Conservation (phyloP, 768 basidiomycete species). For the Rhodotorula sphaerocarpa region DNA sequence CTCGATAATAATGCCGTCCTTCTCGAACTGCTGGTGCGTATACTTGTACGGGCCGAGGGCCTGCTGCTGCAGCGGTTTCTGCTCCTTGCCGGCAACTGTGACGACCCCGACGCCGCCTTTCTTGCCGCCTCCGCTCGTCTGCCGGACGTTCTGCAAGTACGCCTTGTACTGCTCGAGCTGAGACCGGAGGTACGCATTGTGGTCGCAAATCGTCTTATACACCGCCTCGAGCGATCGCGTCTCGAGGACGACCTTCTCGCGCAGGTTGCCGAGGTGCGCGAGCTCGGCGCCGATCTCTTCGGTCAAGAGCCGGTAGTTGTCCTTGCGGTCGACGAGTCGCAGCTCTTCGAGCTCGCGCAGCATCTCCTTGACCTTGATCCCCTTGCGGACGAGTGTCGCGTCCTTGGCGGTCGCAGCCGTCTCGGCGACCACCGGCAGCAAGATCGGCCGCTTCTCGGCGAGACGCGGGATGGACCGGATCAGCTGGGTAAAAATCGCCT, state of each 20-base stretch:
- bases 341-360: conserved; percentile 86
- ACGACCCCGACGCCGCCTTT: conserved; percentile 75
- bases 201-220: conserved; percentile 98
- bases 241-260: conserved; percentile 89
- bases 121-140: conserved; percentile 78
- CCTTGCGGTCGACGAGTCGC: conserved; percentile 68
- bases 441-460: conserved; percentile 76
- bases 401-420: conserved; percentile 96
- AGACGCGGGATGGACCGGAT: conserved; percentile 85
- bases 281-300: conserved; percentile 95
- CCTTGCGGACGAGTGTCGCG: conserved; percentile 84
- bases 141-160: conserved; percentile 92
- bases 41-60: conserved; percentile 92
- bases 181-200: conserved; percentile 90
- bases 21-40: conserved; percentile 95
- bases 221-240: conserved; percentile 88
- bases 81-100: conserved; percentile 91
- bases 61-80: conserved; percentile 68
- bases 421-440: conserved; percentile 81
- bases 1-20: conserved; percentile 97
- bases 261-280: conserved; percentile 86
- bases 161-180: conserved; percentile 99
- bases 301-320: conserved; percentile 89
- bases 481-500: conserved; percentile 96
- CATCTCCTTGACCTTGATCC: conserved; percentile 99